Percentiles rank a stretch among this genome's conserved stretches.
These are phyloP conservation scores for Pseudonitzschia delicatissima DNA, from an alignment of 108 stramenopile genomes.

Conservation along the genomic window DNA sequence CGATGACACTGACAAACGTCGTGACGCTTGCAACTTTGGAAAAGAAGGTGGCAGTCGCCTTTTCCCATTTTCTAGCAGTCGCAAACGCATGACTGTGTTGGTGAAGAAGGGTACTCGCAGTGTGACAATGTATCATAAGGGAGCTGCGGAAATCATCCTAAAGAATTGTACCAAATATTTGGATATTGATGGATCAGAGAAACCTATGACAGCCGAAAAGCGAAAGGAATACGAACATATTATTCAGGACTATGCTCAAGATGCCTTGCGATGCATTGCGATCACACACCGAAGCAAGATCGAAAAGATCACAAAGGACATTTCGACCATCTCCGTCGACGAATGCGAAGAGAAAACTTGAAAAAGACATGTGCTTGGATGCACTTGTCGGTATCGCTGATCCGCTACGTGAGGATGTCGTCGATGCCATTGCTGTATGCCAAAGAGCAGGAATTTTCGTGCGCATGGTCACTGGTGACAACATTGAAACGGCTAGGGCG, in stretches of 20 bases:
- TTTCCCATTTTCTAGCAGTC: slow-evolving; percentile 59
- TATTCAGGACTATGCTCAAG: slow-evolving; percentile 49
- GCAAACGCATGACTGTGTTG: slow-evolving; percentile 72
- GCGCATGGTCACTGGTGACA: slow-evolving; percentile 97
- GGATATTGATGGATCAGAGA: slow-evolving; percentile 54
- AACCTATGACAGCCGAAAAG: slow-evolving; percentile 51
- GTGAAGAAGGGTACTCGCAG: slow-evolving; percentile 35
- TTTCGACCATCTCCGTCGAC: slow-evolving; percentile 24
- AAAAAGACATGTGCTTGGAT: slow-evolving; percentile 66
- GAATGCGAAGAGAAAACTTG: slow-evolving; percentile 52
- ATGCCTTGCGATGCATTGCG: slow-evolving; percentile 72
- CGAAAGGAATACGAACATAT: slow-evolving; percentile 36
- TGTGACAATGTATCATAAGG: slow-evolving; percentile 72
- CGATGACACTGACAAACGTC: slow-evolving; percentile 50
- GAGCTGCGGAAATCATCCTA: slow-evolving; percentile 65
- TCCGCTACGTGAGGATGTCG: slow-evolving; percentile 85
- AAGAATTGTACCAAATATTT: slow-evolving; percentile 54
- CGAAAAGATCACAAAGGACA: slow-evolving; percentile 31
- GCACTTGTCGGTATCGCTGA: slow-evolving; percentile 90
- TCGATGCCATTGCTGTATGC: slow-evolving; percentile 87
- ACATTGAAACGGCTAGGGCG: slow-evolving; percentile 89
- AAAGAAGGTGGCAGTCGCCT: slow-evolving; percentile 55
- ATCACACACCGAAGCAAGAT: slow-evolving; percentile 47
- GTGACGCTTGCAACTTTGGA: slow-evolving; percentile 55
- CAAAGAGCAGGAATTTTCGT: slow-evolving; percentile 93